Evolutionary conservation across 1,139 yeast genomes (phyloP), one percentile per base, ranked within the genome.

Genomic region (Yamadazyma spencermartinsiae): DNA sequence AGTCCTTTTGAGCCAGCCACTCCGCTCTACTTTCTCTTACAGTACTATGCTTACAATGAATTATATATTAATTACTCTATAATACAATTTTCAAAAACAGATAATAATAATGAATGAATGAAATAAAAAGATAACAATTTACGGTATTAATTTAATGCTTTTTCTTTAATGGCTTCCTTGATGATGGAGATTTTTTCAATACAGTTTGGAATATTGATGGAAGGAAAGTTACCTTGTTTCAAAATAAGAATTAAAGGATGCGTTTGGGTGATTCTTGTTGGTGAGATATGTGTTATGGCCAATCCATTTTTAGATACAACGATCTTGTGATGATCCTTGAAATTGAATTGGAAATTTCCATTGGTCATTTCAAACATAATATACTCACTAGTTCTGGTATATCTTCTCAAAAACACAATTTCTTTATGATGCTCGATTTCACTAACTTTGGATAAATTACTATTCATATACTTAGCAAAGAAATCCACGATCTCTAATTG

Each of bases 351-450:
- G 63, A 86, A 80, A 34, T 88, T 83, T 15, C 96, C 97, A 58
- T 89, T 88, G 56, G 95, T 87, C 70, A 92, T 68, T 61, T 88
- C 95, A 67, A 94, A 92, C 95, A 90, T 86, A 41, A 89, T 88
- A 60, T 78, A 87, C 44, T 81, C 82, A 38, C 82, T 75, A 41
- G 84, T 81, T 60, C 96, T 78, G 36, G 89, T 79, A 60, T 85
- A 87, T 56, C 95, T 76, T 66, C 94, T 80, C 51, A 89, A 73
- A 56, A 85, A 86, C 10, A 82, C 81, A 51, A 80, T 80, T 52
- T 81, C 86, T 49, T 79, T 76, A 42, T 74, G 59, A 40, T 68
- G 77, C 47, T 78, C 81, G 42, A 65, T 67, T 36, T 76, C 82
- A 39, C 89, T 80, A 35, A 84, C 89, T 56, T 82, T 82, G 38